Conservation (phyloP, 1,139 yeast species). For the Saccharomyces hybrid region DNA sequence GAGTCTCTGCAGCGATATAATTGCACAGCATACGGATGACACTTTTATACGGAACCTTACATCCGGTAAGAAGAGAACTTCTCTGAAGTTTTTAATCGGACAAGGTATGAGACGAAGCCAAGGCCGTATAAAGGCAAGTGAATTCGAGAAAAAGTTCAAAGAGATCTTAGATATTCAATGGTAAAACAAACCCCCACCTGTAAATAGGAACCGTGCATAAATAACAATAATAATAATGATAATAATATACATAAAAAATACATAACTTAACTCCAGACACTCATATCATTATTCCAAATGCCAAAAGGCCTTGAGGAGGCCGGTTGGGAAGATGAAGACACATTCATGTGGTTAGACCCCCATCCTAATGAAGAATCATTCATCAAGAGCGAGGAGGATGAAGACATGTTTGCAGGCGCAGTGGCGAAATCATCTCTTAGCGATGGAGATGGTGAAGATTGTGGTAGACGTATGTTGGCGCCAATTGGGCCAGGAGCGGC, state of each 20-base stretch:
- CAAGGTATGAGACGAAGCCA: conserved; percentile 72
- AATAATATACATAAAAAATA: conserved; percentile 5
- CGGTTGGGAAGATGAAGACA: conserved; percentile 14
- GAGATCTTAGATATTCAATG: conserved; percentile 18
- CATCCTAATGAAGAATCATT: conserved; percentile 22
- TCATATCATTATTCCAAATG: conserved; percentile 32
- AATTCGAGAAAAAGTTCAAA: conserved; percentile 42
- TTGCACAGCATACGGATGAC: conserved; percentile 39
- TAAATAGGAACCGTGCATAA: conserved; percentile 4
- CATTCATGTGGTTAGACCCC: conserved; percentile 21
- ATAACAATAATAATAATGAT: neutral
- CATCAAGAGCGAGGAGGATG: conserved; percentile 7
- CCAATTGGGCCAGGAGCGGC: neutral
- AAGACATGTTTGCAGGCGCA: neutral
- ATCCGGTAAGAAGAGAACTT: conserved; percentile 51
- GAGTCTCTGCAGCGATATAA: conserved; percentile 46
- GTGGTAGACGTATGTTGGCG: neutral
- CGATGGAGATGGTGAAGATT: neutral
- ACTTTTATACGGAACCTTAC: conserved; percentile 51
- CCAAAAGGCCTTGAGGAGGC: conserved; percentile 18
- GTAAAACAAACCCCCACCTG: conserved; percentile 3
- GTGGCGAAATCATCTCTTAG: neutral
- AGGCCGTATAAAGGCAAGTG: conserved; percentile 53
- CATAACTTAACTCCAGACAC: conserved; percentile 29
- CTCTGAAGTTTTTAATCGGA: conserved; percentile 73